Base-by-base conservation (phyloP, 1,284 basidiomycete species). In the Boletus smithii region DNA sequence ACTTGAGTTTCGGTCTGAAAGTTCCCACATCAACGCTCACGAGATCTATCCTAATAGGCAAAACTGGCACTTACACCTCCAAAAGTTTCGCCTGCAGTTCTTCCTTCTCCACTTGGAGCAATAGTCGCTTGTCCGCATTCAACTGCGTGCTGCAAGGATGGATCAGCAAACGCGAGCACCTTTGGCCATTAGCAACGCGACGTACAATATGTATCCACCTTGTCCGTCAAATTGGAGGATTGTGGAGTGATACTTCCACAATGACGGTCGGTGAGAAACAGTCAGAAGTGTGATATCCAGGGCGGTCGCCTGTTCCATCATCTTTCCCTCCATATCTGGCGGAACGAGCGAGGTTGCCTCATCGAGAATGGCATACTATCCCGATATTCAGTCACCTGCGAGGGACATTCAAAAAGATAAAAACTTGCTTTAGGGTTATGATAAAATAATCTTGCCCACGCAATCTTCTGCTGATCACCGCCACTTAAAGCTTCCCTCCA, bases 401-500 rank as follows among this genome's bases (percentile, higher is more conserved):
- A 22, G 1, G n/a, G 16, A 2, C 8, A 14, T 26, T 22, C 22
- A 23, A 22, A 47, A 31, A 34, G 8, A 24, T 8, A 18, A 26
- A 45, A 46, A 47, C 67, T 52, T 57, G 85, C 91, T 76, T 93
- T 94, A 16, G 95, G 95, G 54, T 79, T 77, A 67, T 99, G 95
- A 69, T 98, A 99, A 69, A 97, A 99, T 55, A 99, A 68, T 52
- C 95, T 75, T 6, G 94, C 95, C 93, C 97, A 98, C 0, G 95
- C 95, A 53, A 99, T 90, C 67, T 95, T 88, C 69, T 90, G 88
- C 62, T 91, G 85, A 62, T 90, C 88, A 26, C 88, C 90, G 3
- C 90, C 95, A 56, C 88, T 92, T 27, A 99, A 72, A 1, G 91
- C 83, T 66, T 97, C 94, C 51, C 91, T 78, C 95, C 95, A 99